A percentile compares a stretch with the other conserved stretches of the same genome.
These are phyloP conservation scores for Fusarium sp. DNA, from an alignment of 2,329 filamentous ascomycete species.

Conservation along the genomic window DNA sequence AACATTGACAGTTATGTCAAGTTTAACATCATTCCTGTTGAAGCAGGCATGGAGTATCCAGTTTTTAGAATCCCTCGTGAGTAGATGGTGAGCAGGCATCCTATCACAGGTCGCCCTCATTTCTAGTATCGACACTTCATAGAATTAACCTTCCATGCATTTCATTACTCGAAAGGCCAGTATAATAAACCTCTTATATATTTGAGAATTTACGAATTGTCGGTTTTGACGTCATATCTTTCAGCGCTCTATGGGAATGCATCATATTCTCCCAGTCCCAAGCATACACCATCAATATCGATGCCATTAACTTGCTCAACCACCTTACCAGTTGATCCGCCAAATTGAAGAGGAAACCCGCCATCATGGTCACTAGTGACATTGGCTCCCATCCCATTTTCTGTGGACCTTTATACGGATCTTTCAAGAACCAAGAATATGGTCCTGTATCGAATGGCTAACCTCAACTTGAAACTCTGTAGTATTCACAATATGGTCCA, in stretches of 20 bases:
- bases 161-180: too few relatives aligned
- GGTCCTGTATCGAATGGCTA: background rate
- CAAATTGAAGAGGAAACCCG: background rate
- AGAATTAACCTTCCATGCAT: too few relatives aligned
- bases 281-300: background rate
- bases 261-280: background rate
- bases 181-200: background rate
- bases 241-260: background rate
- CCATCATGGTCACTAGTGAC: background rate
- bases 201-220: background rate
- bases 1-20: conserved; percentile 24
- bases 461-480: background rate
- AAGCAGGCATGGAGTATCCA: conserved; percentile 14
- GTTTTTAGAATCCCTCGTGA: conserved; percentile 1
- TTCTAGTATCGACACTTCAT: too few relatives aligned
- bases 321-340: background rate
- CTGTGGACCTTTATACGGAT: background rate
- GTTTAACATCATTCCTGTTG: conserved; percentile 13
- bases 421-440: background rate
- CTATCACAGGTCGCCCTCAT: too few relatives aligned
- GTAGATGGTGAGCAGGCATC: rapidly evolving
- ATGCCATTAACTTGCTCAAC: background rate
- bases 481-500: background rate
- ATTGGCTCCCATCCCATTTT: background rate
- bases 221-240: rapidly evolving